Base-by-base conservation (phyloP, 441 rosid genomes). In the Croton laevigatus region DNA sequence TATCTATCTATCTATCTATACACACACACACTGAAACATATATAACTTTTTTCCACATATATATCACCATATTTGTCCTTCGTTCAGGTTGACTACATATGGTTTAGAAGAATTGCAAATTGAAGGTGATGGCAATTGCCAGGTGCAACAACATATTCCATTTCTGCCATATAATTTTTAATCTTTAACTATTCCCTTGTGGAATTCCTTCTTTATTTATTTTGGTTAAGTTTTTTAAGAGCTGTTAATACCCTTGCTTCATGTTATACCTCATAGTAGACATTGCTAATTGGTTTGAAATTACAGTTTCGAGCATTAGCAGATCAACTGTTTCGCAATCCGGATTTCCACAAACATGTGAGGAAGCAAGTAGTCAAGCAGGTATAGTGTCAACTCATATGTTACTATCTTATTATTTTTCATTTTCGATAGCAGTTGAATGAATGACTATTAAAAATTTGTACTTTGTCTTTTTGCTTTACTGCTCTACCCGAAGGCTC, bases 61-160 rank as follows among this genome's bases (percentile, higher is more conserved):
- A 27, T 27, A 27, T 27, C 32, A 27, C 32, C 32, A 45, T 52
- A 32, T 71, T 46, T 76, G 37, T 12, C 75, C 73, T 73, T 69
- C 19, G 23, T 75, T 75, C 77, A 91, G 98, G 83, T 81, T 94
- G 90, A 78, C 82, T 5, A 84, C 94, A 40, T 94, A 91, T 86
- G 91, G 85, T 60, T 81, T 94, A 78, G 89, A 85, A 66, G 98
- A 94, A 80, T 70, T 94, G 78, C 97, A 88, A 75, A 91, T 91
- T 58, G 97, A 90, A 74, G 98, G 98, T 49, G 98, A 94, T 78
- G 98, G 98, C 34, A 94, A 94, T 80, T 94, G 97, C 76, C 97
- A 94, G 98, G 98, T 90, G 68, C 49, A 6, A 49, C 51, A 32
- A n/a, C 66, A 22, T 48, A 67, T 64, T 67, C 67, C 17, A 69